Evolutionary conservation across 306 rosid species (phyloP).

Genomic region (Cicer yamashitae): DNA sequence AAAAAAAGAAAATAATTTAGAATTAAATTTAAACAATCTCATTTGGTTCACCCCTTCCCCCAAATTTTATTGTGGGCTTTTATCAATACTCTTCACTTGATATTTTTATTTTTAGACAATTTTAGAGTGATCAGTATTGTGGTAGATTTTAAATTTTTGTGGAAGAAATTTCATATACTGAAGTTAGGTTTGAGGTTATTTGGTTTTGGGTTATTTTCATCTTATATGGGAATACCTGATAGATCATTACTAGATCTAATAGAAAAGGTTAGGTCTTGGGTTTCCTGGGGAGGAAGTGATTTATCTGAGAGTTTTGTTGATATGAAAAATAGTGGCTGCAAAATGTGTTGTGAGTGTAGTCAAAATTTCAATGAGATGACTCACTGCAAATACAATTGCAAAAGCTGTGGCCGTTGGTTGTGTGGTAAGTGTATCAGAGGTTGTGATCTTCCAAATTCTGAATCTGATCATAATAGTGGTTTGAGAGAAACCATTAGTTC

Average conservation of each 20-base stretch:
- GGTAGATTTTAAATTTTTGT: constrained; percentile 32
- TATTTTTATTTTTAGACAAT: constrained; percentile 38
- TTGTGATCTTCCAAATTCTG: constrained; percentile 55
- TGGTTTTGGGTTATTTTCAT: constrained; percentile 40
- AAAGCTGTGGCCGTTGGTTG: constrained; percentile 71
- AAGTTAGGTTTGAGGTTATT: constrained; percentile 44
- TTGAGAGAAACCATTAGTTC: constrained; percentile 46
- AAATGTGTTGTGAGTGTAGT: constrained; percentile 77
- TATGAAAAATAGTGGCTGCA: constrained; percentile 55
- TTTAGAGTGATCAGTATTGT: constrained; percentile 45
- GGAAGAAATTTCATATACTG: constrained; percentile 43
- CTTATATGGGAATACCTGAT: constrained; percentile 98
- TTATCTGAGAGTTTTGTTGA: constrained; percentile 58
- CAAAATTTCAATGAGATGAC: constrained; percentile 43
- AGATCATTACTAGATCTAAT: constrained; percentile 72
- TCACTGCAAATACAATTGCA: constrained; percentile 60
- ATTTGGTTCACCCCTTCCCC: constrained; percentile 62
- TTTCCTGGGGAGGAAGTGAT: constrained; percentile 61
- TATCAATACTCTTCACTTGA: constrained; percentile 45
- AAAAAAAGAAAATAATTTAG: constrained; percentile 34
- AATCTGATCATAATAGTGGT: constrained; percentile 48
- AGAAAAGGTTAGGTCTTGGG: constrained; percentile 71
- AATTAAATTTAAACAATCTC: constrained; percentile 42
- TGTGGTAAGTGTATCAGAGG: constrained; percentile 70
- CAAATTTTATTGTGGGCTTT: constrained; percentile 75